Conservation (phyloP, 345 rosid species). For the Salix dunnii region DNA sequence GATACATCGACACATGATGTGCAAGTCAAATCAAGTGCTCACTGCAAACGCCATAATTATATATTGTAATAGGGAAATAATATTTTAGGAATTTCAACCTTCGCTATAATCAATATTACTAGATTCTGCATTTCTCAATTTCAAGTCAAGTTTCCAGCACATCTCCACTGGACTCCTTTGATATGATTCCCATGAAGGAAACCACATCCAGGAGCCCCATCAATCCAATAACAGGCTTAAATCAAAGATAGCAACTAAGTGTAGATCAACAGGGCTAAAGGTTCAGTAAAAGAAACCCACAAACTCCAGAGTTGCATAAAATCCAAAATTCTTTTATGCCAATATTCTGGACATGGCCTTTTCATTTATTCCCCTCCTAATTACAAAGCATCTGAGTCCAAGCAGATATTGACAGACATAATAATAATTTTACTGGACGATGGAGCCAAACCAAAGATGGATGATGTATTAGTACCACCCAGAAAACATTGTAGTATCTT, state of each 20-base stretch:
- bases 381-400: background rate
- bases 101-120: background rate
- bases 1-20: background rate
- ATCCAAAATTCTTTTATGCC: background rate
- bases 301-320: background rate
- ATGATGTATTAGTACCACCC: background rate
- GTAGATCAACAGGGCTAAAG: background rate
- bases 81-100: background rate
- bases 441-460: background rate
- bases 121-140: background rate
- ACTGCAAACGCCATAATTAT: background rate
- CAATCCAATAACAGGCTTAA: background rate
- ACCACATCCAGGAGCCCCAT: background rate
- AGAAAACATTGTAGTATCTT: background rate
- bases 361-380: background rate
- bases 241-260: background rate
- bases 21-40: background rate
- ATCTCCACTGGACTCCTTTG: background rate
- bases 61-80: background rate
- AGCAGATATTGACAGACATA: background rate
- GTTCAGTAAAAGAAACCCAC: background rate
- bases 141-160: background rate
- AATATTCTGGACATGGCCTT: background rate
- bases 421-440: too few species aligned
- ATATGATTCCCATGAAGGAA: background rate